These are phyloP conservation scores for Phalaenopsis hybrid DNA, from an alignment of 116 monocot genomes.

Conservation along the genomic window DNA sequence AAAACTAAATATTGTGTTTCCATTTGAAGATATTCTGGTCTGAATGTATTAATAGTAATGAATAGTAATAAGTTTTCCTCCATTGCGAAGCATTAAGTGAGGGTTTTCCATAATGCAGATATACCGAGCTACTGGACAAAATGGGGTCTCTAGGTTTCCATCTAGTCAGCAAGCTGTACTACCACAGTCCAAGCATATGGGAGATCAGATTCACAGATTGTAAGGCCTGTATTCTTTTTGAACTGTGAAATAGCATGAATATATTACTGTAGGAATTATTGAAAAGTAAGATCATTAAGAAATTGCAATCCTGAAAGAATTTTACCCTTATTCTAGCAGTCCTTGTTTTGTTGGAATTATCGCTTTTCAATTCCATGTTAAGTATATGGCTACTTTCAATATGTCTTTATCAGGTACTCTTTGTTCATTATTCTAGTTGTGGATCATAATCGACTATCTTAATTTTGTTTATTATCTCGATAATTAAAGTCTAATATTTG, in stretches of 20 bases:
- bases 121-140: slow-evolving; percentile 8
- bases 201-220: slow-evolving; percentile 28
- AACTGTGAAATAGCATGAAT: slow-evolving; percentile 5
- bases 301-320: not conserved
- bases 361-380: not conserved
- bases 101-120: slow-evolving; percentile 16
- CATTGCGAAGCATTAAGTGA: not conserved
- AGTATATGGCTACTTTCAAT: not conserved
- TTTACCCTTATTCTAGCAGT: not conserved
- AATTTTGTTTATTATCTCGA: too few relatives aligned
- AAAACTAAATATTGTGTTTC: not conserved
- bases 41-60: not conserved
- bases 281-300: not conserved
- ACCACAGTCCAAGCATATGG: slow-evolving; percentile 17
- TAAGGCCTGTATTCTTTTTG: slow-evolving; percentile 18
- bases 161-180: slow-evolving; percentile 13
- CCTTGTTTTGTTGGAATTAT: not conserved
- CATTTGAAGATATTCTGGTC: not conserved
- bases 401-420: too few relatives aligned
- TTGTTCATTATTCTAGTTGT: too few relatives aligned
- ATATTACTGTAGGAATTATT: slow-evolving; percentile 1
- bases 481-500: too few relatives aligned
- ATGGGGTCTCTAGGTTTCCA: slow-evolving; percentile 11
- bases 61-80: not conserved
- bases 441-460: too few relatives aligned